Percentiles rank a stretch among this genome's conserved stretches.
phyloP scores from a whole-genome alignment of 768 basidiomycete species.

The Inosperma sp. region DNA sequence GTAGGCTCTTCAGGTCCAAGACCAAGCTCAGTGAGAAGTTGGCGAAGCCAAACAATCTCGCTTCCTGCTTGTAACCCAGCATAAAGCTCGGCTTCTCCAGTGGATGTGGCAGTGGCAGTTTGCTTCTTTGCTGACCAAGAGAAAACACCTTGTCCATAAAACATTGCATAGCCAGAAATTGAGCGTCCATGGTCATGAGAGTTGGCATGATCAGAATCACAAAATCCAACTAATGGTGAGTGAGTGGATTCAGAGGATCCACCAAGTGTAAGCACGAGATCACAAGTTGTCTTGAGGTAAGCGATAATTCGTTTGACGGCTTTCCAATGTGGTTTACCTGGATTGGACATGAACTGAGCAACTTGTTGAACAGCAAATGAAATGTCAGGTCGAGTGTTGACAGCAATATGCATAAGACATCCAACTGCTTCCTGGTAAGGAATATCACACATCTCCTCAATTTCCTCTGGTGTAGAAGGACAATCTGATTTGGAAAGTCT shows the following conservation, averaged over 20 bases:
- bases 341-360: slow-evolving; percentile 22
- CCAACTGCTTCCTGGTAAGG: slow-evolving; percentile 28
- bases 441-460: slow-evolving; percentile 18
- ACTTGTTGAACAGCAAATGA: slow-evolving; percentile 22
- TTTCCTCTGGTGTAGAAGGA: slow-evolving; percentile 11
- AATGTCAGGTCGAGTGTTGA: slow-evolving; percentile 32
- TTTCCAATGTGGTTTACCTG: slow-evolving; percentile 28
- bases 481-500: slow-evolving; percentile 14
- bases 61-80: too few relatives aligned
- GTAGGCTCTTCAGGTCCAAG: too few relatives aligned
- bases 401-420: slow-evolving; percentile 28
- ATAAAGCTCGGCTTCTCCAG: too few relatives aligned
- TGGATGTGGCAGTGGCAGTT: slow-evolving; percentile 15
- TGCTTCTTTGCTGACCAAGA: slow-evolving; percentile 34
- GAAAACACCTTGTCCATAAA: slow-evolving; percentile 28
- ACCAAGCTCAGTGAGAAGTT: too few relatives aligned
- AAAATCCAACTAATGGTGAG: background rate
- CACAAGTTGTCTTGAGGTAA: slow-evolving; percentile 33
- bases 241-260: background rate
- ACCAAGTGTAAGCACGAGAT: slow-evolving; percentile 22
- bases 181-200: slow-evolving; percentile 24
- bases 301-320: slow-evolving; percentile 34
- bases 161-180: slow-evolving; percentile 31
- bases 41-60: too few relatives aligned
- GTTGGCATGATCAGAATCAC: slow-evolving; percentile 18